Evolutionary conservation across 148 eudicot genomes (phyloP).

Genomic region (Pharnaceum exiguum): DNA sequence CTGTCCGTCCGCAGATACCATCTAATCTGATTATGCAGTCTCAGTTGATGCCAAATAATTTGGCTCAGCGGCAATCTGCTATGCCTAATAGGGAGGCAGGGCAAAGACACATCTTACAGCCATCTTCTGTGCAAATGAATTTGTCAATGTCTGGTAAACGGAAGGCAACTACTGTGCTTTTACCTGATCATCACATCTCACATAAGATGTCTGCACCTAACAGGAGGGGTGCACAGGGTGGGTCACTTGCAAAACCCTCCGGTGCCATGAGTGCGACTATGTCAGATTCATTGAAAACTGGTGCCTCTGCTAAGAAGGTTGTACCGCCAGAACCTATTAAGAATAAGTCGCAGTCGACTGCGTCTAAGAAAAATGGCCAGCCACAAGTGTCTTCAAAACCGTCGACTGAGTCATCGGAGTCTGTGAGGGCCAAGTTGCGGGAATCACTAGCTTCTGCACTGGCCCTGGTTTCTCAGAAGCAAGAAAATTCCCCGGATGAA

Average conservation of each 20-base stretch:
- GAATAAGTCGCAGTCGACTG: slow-evolving; percentile 41
- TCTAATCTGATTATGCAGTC: slow-evolving; percentile 17
- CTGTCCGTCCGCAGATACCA: slow-evolving; percentile 22
- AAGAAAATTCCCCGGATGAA: slow-evolving; percentile 24
- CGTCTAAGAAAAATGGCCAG: slow-evolving; percentile 38
- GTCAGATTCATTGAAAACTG: slow-evolving; percentile 21
- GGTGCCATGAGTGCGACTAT: slow-evolving; percentile 18
- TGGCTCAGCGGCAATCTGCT: slow-evolving; percentile 19
- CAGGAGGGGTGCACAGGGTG: slow-evolving; percentile 32
- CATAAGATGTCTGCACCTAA: slow-evolving; percentile 27
- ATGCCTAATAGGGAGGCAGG: slow-evolving; percentile 20
- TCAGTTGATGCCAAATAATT: slow-evolving; percentile 19
- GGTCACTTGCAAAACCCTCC: slow-evolving; percentile 16
- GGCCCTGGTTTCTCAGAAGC: slow-evolving; percentile 49
- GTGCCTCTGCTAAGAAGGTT: slow-evolving; percentile 42
- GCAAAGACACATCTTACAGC: slow-evolving; percentile 16
- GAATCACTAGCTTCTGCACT: slow-evolving; percentile 82
- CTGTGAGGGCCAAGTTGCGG: slow-evolving; percentile 86
- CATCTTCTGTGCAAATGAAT: slow-evolving; percentile 25
- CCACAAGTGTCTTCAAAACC: slow-evolving; percentile 38
- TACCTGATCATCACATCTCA: slow-evolving; percentile 17
- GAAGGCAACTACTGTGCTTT: slow-evolving; percentile 43
- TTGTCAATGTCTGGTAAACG: slow-evolving; percentile 43
- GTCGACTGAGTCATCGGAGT: slow-evolving; percentile 44
- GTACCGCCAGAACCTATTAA: slow-evolving; percentile 39